Percentiles rank a stretch among this genome's conserved stretches.
phyloP scores from a whole-genome alignment of 306 rosid species.

The Styphnolobium japonicum region DNA sequence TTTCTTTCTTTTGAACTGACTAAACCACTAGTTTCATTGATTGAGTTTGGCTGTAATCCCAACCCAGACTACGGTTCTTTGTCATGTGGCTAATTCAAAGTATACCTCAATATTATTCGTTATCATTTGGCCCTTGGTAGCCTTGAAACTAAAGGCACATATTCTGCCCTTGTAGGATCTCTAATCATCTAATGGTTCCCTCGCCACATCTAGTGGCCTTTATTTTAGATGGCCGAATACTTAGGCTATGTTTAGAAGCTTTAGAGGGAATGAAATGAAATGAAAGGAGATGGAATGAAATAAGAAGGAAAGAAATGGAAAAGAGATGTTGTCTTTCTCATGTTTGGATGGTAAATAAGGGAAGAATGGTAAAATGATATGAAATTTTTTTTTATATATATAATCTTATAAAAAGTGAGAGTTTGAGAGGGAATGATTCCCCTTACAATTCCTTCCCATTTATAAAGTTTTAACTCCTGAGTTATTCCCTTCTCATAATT shows the following conservation, averaged over 20 bases:
- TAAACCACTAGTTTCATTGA: neutral
- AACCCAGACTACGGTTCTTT: neutral
- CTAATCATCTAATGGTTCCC: too few relatives aligned
- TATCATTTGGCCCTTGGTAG: neutral
- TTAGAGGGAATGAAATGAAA: neutral
- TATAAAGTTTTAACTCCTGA: too few relatives aligned
- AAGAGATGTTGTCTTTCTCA: neutral
- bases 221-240: neutral
- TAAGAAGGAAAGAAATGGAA: neutral
- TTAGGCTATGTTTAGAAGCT: neutral
- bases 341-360: too few relatives aligned
- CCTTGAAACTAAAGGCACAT: neutral
- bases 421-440: too few relatives aligned
- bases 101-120: neutral
- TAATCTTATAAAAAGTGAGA: too few relatives aligned
- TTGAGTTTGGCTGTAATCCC: neutral
- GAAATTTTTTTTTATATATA: too few relatives aligned
- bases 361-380: too few relatives aligned
- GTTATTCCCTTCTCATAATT: too few relatives aligned
- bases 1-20: neutral
- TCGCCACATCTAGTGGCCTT: neutral
- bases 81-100: constrained; percentile 1
- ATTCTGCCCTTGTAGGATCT: neutral
- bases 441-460: too few relatives aligned
- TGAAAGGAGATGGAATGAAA: neutral